These are phyloP conservation scores for Flaveria robusta DNA, from an alignment of 129 eudicot species.

Conservation along the genomic window DNA sequence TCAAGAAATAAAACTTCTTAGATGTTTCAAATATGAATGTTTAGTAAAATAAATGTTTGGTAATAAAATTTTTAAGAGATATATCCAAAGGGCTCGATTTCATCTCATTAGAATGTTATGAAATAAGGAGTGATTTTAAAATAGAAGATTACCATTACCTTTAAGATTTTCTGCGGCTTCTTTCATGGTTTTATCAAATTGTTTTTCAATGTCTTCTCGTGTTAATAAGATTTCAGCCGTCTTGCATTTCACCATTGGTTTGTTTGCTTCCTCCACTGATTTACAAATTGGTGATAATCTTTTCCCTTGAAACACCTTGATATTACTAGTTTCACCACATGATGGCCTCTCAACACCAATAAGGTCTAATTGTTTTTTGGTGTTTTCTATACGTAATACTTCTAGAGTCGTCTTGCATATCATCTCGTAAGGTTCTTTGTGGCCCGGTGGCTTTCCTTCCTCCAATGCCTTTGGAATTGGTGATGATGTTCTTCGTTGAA, in stretches of 20 bases:
- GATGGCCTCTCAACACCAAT: background rate
- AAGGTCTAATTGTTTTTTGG: no score
- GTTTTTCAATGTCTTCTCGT: background rate
- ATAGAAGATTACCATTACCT: background rate
- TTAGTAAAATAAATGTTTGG: background rate
- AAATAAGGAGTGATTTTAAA: background rate
- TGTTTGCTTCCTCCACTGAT: background rate
- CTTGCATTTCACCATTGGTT: constrained; percentile 8
- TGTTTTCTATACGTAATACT: no score
- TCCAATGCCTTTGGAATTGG: no score
- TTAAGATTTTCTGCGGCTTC: constrained; percentile 1
- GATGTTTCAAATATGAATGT: background rate
- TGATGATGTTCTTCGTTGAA: no score
- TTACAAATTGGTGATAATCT: background rate
- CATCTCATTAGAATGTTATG: background rate
- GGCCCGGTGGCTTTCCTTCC: no score
- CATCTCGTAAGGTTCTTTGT: no score
- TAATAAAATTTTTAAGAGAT: background rate
- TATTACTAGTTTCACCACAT: background rate
- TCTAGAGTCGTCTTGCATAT: no score
- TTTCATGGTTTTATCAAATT: constrained; percentile 6
- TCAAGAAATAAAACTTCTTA: background rate
- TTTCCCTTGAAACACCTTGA: constrained; percentile 12
- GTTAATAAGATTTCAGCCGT: background rate
- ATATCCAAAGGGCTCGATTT: background rate